Conservation (phyloP, 1,139 yeast species). For the Taphrina communis region DNA sequence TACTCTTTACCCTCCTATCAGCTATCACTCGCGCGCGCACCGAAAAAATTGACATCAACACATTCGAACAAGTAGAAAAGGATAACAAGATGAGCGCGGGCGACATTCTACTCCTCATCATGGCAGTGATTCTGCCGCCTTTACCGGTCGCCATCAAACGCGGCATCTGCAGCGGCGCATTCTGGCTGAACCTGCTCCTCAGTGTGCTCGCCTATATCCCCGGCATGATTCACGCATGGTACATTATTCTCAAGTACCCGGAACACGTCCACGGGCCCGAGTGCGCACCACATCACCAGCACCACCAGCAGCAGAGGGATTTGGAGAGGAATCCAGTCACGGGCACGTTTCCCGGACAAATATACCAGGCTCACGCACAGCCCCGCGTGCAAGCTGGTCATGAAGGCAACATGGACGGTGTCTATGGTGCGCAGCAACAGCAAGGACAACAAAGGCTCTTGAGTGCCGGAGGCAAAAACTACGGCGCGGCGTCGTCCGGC, state of each 20-base stretch:
- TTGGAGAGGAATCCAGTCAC: conserved; percentile 24
- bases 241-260: conserved; percentile 56
- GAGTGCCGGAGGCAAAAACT: conserved; percentile 21
- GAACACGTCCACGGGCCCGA: conserved; percentile 45
- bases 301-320: conserved; percentile 15
- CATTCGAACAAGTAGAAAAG: background rate
- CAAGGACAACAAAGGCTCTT: conserved; percentile 19
- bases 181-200: conserved; percentile 73
- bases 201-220: conserved; percentile 83
- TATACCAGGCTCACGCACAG: conserved; percentile 14
- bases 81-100: conserved; percentile 24
- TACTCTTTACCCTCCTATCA: background rate
- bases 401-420: conserved; percentile 33
- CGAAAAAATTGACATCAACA: background rate
- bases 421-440: conserved; percentile 18
- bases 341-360: conserved; percentile 31
- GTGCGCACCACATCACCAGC: background rate
- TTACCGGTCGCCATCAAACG: conserved; percentile 79
- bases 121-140: conserved; percentile 84
- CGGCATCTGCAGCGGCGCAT: conserved; percentile 73
- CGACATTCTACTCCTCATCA: conserved; percentile 77
- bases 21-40: background rate
- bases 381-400: background rate
- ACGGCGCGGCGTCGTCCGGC: conserved; percentile 23
- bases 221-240: conserved; percentile 61